Evolutionary conservation across 2,329 filamentous ascomycete genomes (phyloP).

Genomic region (Byssochlamys sp.): DNA sequence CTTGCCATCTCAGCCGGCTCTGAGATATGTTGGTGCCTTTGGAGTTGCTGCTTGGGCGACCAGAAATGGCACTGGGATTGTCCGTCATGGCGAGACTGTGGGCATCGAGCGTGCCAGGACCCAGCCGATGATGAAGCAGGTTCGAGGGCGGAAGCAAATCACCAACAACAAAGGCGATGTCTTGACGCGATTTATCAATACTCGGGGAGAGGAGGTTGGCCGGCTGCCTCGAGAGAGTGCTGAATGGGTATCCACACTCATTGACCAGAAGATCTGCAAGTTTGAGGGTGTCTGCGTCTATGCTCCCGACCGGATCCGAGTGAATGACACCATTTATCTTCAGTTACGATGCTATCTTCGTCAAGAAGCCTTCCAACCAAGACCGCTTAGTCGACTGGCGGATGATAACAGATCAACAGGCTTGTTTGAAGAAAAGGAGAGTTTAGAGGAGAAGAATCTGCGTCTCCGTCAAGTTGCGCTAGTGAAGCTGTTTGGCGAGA

Average conservation of each 20-base stretch:
- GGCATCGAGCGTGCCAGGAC: conserved; percentile 78
- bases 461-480: conserved; percentile 76
- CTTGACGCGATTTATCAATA: conserved; percentile 81
- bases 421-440: conserved; percentile 77
- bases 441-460: conserved; percentile 70
- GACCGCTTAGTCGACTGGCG: conserved; percentile 42
- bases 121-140: conserved; percentile 45
- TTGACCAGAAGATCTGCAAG: conserved; percentile 79
- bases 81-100: conserved; percentile 74
- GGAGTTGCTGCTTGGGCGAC: conserved; percentile 89
- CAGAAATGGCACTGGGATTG: conserved; percentile 62
- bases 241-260: conserved; percentile 80
- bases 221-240: conserved; percentile 77
- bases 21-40: conserved; percentile 80
- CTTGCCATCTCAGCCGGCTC: conserved; percentile 33
- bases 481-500: conserved; percentile 79
- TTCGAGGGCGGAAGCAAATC: conserved; percentile 36
- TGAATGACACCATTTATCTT: conserved; percentile 88
- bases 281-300: conserved; percentile 86
- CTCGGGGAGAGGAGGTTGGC: conserved; percentile 70
- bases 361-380: conserved; percentile 60
- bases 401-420: conserved; percentile 62
- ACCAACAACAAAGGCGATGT: conserved; percentile 64
- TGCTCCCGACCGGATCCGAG: conserved; percentile 71
- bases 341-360: conserved; percentile 73